Conservation (phyloP, 805 yeast species). For the Naumovozyma baii region DNA sequence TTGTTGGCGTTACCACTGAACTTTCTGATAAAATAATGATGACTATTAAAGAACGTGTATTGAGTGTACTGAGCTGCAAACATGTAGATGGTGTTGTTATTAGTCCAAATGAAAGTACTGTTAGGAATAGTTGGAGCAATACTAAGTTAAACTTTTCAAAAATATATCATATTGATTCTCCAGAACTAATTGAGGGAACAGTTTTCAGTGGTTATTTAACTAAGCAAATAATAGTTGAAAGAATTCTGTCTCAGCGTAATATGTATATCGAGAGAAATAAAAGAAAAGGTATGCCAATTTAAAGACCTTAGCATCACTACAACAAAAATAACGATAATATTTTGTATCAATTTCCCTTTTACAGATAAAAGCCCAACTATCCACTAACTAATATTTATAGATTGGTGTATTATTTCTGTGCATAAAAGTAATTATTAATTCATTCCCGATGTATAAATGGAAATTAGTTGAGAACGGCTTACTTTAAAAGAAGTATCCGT, state of each 20-base stretch:
- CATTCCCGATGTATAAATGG: too few species aligned
- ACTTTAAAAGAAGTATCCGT: too few species aligned
- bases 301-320: neutral
- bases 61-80: conserved; percentile 81
- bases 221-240: conserved; percentile 58
- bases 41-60: conserved; percentile 75
- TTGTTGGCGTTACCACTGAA: conserved; percentile 46
- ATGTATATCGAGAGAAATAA: conserved; percentile 80
- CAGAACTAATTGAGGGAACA: conserved; percentile 40
- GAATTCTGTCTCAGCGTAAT: conserved; percentile 60
- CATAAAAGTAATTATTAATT: too few species aligned
- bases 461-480: too few species aligned
- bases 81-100: conserved; percentile 73
- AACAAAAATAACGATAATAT: too few species aligned
- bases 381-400: too few species aligned
- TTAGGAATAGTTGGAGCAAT: neutral
- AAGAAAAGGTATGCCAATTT: conserved; percentile 57
- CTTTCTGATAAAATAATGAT: conserved; percentile 53
- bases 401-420: too few species aligned
- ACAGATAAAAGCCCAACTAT: too few species aligned
- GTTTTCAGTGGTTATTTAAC: conserved; percentile 50
- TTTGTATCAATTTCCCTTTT: too few species aligned
- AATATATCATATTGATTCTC: conserved; percentile 31
- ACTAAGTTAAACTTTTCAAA: neutral
- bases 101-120: conserved; percentile 7